Evolutionary conservation across 148 eudicot species (phyloP).

Genomic region (Camellia lanceoleosa): DNA sequence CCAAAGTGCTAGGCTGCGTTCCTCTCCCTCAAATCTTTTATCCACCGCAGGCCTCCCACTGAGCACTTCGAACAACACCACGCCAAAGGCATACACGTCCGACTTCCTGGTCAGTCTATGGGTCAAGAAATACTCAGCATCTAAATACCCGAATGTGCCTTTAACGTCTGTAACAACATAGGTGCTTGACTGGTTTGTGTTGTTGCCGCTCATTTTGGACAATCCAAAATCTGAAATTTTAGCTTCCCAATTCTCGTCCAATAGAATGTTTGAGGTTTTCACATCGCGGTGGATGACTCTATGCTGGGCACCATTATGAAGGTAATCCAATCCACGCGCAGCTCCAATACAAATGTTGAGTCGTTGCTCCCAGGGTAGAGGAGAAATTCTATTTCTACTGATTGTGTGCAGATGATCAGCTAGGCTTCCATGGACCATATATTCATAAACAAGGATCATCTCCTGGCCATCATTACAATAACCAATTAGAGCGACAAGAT

Average conservation of each 20-base stretch:
- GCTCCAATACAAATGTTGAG: slow-evolving; percentile 31
- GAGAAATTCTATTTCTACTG: neutral
- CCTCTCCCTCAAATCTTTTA: slow-evolving; percentile 25
- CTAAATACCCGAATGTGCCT: slow-evolving; percentile 32
- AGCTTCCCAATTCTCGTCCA: slow-evolving; percentile 33
- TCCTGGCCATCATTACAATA: slow-evolving; percentile 8
- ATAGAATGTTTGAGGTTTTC: slow-evolving; percentile 33
- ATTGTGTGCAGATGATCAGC: slow-evolving; percentile 12
- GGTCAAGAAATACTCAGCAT: slow-evolving; percentile 29
- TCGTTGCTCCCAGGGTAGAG: slow-evolving; percentile 27
- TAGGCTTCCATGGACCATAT: slow-evolving; percentile 2
- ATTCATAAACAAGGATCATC: slow-evolving; percentile 15
- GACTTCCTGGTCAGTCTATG: slow-evolving; percentile 24
- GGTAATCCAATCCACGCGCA: slow-evolving; percentile 29
- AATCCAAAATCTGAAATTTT: slow-evolving; percentile 36
- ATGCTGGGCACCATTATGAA: slow-evolving; percentile 26
- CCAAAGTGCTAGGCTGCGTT: slow-evolving; percentile 21
- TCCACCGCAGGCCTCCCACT: slow-evolving; percentile 29
- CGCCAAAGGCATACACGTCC: slow-evolving; percentile 35
- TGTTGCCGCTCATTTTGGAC: slow-evolving; percentile 19
- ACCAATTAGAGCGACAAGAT: slow-evolving; percentile 10
- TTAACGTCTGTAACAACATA: slow-evolving; percentile 26
- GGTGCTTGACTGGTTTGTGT: slow-evolving; percentile 13
- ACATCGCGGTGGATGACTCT: slow-evolving; percentile 37
- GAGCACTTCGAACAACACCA: slow-evolving; percentile 34